Percentiles rank a stretch among this genome's conserved stretches.
Conservation (phyloP, 352 stramenopile species). For the Thalassiosira allenii region DNA sequence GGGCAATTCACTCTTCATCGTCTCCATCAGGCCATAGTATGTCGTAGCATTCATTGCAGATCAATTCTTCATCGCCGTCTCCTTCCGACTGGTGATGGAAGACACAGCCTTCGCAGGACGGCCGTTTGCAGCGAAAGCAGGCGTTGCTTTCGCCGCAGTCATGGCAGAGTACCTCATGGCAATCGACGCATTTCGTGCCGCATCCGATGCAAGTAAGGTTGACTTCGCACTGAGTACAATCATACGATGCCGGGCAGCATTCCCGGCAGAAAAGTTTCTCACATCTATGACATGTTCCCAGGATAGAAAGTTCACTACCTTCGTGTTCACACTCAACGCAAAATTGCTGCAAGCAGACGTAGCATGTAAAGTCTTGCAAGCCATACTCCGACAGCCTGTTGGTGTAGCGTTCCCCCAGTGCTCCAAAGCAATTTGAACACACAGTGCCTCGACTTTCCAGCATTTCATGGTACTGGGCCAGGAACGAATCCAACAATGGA, state of each 20-base stretch:
- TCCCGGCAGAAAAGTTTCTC: too few species aligned
- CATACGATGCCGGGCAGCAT: too few species aligned
- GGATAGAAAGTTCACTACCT: background rate
- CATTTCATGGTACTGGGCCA: too few species aligned
- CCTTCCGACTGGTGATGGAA: background rate
- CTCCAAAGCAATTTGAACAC: too few species aligned
- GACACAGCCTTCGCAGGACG: background rate
- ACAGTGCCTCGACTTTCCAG: too few species aligned
- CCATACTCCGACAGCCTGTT: too few species aligned
- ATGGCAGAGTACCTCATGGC: background rate
- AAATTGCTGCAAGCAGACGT: background rate
- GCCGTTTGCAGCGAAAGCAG: background rate
- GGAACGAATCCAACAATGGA: too few species aligned
- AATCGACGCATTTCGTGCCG: background rate
- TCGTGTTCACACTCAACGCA: slow-evolving; percentile 37
- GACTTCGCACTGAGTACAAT: too few species aligned
- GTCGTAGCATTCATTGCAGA: slow-evolving; percentile 5
- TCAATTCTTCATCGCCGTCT: background rate
- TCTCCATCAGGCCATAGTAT: too few species aligned
- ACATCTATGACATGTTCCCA: too few species aligned
- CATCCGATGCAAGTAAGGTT: background rate
- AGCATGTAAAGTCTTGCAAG: background rate
- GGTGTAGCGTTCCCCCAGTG: too few species aligned
- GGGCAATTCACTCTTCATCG: too few species aligned
- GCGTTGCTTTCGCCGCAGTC: background rate